Conservation (phyloP, 495 filamentous ascomycete species). For the Monascus purpureus region DNA sequence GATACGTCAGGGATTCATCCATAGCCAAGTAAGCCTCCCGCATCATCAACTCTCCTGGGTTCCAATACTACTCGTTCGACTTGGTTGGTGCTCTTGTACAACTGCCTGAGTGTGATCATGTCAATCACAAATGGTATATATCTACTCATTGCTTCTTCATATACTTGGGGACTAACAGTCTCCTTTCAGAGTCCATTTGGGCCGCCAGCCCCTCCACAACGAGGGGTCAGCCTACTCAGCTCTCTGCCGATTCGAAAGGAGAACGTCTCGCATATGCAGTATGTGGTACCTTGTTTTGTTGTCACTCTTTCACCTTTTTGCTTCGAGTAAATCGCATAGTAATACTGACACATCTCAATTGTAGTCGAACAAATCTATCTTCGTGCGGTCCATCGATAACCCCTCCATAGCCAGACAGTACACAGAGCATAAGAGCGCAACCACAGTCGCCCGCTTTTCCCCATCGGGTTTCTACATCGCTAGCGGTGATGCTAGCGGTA, state of each 20-base stretch:
- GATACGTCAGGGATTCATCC: too few relatives aligned
- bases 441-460: constrained; percentile 87
- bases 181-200: constrained; percentile 55
- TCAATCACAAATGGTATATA: constrained; percentile 30
- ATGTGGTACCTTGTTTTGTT: constrained; percentile 16
- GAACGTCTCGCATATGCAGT: constrained; percentile 91
- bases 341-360: too few relatives aligned
- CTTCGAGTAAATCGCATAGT: not conserved
- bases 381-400: constrained; percentile 82
- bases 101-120: constrained; percentile 15
- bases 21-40: too few relatives aligned
- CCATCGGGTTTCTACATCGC: constrained; percentile 92
- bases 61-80: too few relatives aligned
- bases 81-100: too few relatives aligned
- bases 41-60: too few relatives aligned
- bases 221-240: constrained; percentile 77
- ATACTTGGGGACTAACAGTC: too few relatives aligned
- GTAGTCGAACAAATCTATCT: constrained; percentile 91
- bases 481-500: constrained; percentile 76
- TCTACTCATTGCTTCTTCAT: not conserved
- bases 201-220: constrained; percentile 68
- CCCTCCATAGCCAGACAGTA: constrained; percentile 75
- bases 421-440: constrained; percentile 71
- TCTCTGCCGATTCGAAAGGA: constrained; percentile 81
- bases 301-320: constrained; percentile 1